Evolutionary conservation across 2,329 filamentous ascomycete genomes (phyloP).

Genomic region (Colletotrichum neosansevieriae): DNA sequence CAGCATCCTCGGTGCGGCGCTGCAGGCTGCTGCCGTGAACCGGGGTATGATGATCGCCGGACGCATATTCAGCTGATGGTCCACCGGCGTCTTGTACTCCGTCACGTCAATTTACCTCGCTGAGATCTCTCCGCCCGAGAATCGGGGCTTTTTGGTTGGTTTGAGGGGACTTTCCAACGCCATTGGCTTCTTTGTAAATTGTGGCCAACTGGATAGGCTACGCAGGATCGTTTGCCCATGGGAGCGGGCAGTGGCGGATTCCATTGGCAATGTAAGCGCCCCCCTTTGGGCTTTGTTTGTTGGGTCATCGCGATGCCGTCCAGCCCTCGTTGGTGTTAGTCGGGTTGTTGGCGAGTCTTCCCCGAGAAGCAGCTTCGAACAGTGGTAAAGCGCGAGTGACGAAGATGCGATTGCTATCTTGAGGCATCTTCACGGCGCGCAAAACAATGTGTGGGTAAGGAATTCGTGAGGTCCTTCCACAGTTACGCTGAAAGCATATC

Average conservation of each 20-base stretch:
- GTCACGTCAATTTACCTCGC: neutral
- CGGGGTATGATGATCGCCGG: neutral
- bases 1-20: neutral
- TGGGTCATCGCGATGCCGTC: neutral
- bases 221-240: neutral
- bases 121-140: neutral
- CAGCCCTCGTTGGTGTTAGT: neutral
- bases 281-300: accelerated
- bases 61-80: neutral
- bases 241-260: neutral
- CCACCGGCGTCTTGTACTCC: neutral
- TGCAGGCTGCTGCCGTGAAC: neutral
- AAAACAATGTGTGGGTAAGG: neutral
- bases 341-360: accelerated
- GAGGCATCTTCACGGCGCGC: neutral
- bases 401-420: neutral
- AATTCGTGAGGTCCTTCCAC: too few relatives aligned
- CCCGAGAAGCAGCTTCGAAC: neutral
- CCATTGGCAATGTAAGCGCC: neutral
- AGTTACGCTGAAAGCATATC: neutral
- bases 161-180: neutral
- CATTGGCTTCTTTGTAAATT: neutral
- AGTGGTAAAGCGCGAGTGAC: neutral
- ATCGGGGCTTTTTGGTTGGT: neutral
- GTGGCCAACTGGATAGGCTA: neutral